Base-by-base conservation (phyloP, 768 basidiomycete species). In the Xerocomus potaroensis region DNA sequence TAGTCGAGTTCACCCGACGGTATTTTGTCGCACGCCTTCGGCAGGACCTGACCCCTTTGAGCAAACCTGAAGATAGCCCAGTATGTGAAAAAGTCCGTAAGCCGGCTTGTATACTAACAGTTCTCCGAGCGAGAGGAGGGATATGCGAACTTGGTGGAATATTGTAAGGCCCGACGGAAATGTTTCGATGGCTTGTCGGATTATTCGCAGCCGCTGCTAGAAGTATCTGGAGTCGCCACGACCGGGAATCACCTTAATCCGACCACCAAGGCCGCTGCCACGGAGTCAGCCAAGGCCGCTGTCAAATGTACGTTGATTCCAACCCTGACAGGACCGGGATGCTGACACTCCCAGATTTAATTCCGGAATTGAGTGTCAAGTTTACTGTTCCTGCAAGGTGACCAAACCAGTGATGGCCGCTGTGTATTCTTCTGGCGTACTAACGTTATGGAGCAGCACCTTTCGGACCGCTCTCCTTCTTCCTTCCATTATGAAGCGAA, bases 301-400 rank as follows among this genome's bases (percentile, higher is more conserved):
- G 72, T 77, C 5, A 87, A 84, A 69, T 86, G 88, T 87, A 62
- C 26, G 79, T 58, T 43, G 51, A 45, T 43, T 45, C 18, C 24
- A 33, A 27, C 44, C 53, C 52, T 61, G 56, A 53, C 30, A 26
- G 18, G 47, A n/a, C 33, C 59, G 58, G 61, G 43, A 51, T 63
- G 56, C 48, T 64, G 55, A 66, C 47, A 42, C 49, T 50, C 45
- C 8, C 59, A 91, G 89, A 86, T 62, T 71, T 91, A 32, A 88
- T 91, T 56, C 90, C 90, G n/a, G 90, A 91, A 62, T 69, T 91
- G 14, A 87, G 83, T 58, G 75, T 74, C 34, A 85, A 79, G 57
- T 81, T 78, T 58, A 83, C 81, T 9, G 70, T 90, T 49, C 80
- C 87, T 29, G 84, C 84, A 21, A 87, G 82, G 89, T 85, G 53